Percentiles rank a stretch among this genome's conserved stretches.
Conservation (phyloP, 495 filamentous ascomycete genomes). For the Trichoderma parareesei region DNA sequence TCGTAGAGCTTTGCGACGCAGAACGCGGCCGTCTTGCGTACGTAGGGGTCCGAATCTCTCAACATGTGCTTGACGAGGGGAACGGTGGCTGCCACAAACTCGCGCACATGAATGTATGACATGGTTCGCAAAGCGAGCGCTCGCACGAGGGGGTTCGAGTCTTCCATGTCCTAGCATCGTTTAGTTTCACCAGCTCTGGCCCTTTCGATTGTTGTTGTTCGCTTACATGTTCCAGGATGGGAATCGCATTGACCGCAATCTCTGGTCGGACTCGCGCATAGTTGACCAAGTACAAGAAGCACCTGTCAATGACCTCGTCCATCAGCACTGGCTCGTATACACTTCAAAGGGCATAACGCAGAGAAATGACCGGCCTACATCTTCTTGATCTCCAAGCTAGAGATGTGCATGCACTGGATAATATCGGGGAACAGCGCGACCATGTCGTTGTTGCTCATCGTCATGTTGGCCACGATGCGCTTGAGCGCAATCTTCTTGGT, state of each 20-base stretch:
- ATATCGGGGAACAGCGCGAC: conserved; percentile 93
- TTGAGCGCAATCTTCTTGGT: conserved; percentile 98
- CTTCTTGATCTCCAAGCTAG: conserved; percentile 97
- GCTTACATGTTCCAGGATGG: conserved; percentile 71
- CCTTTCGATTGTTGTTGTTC: background rate
- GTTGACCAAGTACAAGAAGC: conserved; percentile 95
- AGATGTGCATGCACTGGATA: conserved; percentile 87
- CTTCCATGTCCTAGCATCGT: conserved; percentile 73
- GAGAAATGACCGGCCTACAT: conserved; percentile 53
- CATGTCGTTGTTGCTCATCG: conserved; percentile 99
- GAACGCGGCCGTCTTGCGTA: conserved; percentile 94
- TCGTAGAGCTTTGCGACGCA: conserved; percentile 97
- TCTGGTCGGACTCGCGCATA: conserved; percentile 94
- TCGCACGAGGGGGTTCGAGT: conserved; percentile 84
- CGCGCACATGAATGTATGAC: conserved; percentile 93
- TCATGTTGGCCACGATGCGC: conserved; percentile 99
- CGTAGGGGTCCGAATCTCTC: conserved; percentile 86
- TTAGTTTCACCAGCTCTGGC: conserved; percentile 14
- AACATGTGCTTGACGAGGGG: conserved; percentile 76
- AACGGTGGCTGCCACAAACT: conserved; percentile 89
- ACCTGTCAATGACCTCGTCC: conserved; percentile 49
- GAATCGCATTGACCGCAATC: conserved; percentile 85
- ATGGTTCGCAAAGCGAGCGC: conserved; percentile 91
- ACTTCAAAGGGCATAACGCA: no score
- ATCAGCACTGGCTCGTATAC: conserved; percentile 11